Percentiles rank a stretch among this genome's conserved stretches.
Conservation (phyloP, 768 basidiomycete species). For the Rhizopogon salebrosus region DNA sequence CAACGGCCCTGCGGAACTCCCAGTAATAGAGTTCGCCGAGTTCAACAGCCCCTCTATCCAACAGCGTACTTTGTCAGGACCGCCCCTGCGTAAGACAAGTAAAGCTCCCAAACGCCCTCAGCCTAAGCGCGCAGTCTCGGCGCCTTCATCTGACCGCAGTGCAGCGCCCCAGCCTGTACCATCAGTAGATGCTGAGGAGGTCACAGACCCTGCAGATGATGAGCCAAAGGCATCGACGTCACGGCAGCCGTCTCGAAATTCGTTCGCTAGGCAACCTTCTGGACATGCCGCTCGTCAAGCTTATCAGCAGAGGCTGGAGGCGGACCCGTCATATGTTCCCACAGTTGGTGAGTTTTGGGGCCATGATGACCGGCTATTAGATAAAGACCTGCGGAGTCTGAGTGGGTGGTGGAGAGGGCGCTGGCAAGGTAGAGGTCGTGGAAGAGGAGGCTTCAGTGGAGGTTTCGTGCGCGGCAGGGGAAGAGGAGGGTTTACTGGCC, state of each 20-base stretch:
- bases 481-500: conserved; percentile 35
- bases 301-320: conserved; percentile 77
- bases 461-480: conserved; percentile 53
- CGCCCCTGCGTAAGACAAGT: conserved; percentile 36
- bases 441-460: conserved; percentile 39
- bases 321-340: conserved; percentile 85
- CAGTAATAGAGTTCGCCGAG: conserved; percentile 79
- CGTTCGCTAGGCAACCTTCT: conserved; percentile 30
- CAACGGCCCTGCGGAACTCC: conserved; percentile 63
- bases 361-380: conserved; percentile 86
- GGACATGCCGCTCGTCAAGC: conserved; percentile 75
- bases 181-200: conserved; percentile 10
- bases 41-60: conserved; percentile 30
- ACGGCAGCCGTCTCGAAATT: conserved; percentile 20
- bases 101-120: conserved; percentile 35
- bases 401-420: conserved; percentile 86
- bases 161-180: conserved; percentile 7
- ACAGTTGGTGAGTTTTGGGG: conserved; percentile 93
- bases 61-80: conserved; percentile 33
- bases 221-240: conserved; percentile 38
- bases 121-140: conserved; percentile 28
- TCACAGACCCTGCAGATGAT: conserved; percentile 13
- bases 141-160: conserved; percentile 25
- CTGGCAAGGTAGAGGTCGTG: conserved; percentile 68
- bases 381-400: conserved; percentile 75